Percentiles rank a stretch among this genome's conserved stretches.
Evolutionary conservation across 257 asterid species (phyloP).

Genomic region (Solanum clarkiae): DNA sequence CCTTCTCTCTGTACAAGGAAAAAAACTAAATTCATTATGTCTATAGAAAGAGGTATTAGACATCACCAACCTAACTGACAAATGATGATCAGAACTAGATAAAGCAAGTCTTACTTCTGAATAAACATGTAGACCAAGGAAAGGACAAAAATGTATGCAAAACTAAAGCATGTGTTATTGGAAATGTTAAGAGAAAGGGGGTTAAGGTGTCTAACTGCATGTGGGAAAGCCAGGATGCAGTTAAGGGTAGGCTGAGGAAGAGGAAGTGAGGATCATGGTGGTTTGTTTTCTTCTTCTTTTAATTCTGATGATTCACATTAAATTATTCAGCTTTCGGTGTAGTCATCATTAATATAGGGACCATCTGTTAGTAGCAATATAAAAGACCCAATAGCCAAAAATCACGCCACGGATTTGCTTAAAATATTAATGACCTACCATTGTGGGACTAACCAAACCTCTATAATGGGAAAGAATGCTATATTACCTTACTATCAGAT

Average conservation of each 20-base stretch:
- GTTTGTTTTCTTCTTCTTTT: background rate
- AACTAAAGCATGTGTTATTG: background rate
- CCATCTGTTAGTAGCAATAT: background rate
- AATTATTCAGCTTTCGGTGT: background rate
- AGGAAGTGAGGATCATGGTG: background rate
- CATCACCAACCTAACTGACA: background rate
- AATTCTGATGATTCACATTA: background rate
- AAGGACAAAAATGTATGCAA: background rate
- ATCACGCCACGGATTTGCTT: background rate
- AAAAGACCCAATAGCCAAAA: background rate
- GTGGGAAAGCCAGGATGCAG: background rate
- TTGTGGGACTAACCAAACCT: background rate
- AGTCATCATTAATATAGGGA: background rate
- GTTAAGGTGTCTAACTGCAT: background rate
- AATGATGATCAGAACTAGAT: background rate
- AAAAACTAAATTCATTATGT: background rate
- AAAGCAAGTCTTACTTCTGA: background rate
- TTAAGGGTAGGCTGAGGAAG: background rate
- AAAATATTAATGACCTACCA: background rate
- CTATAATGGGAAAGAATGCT: background rate
- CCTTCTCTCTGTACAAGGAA: constrained; percentile 12
- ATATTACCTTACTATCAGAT: constrained; percentile 20
- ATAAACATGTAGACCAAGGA: background rate
- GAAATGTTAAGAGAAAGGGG: background rate
- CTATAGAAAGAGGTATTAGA: background rate